Evolutionary conservation across 176 grass and related monocot genomes (phyloP).

Genomic region (Coix lacrymajobi): DNA sequence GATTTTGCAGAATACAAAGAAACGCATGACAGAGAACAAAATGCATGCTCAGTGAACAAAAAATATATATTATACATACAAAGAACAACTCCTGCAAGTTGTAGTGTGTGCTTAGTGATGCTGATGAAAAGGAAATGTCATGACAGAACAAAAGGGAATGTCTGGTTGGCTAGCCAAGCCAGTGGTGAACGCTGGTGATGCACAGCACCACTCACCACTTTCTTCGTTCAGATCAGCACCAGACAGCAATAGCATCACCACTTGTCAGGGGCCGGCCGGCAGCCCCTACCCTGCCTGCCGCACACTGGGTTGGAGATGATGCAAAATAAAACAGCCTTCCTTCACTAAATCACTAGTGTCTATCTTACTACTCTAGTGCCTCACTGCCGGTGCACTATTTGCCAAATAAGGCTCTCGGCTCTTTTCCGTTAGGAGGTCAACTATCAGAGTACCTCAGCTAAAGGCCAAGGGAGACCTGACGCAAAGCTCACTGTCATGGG

Average conservation of each 20-base stretch:
- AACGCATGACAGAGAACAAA: neutral
- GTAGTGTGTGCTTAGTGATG: neutral
- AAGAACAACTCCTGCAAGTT: neutral
- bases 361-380: slow-evolving; percentile 5
- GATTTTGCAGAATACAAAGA: neutral
- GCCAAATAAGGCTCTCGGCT: slow-evolving; percentile 24
- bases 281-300: neutral
- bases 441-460: slow-evolving; percentile 18
- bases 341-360: too few relatives aligned
- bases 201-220: slow-evolving; percentile 7
- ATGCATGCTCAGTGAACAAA: neutral
- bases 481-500: neutral
- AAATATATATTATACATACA: neutral
- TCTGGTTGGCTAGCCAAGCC: neutral
- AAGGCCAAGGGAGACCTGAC: slow-evolving; percentile 2
- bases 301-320: neutral
- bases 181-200: slow-evolving; percentile 17
- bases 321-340: neutral
- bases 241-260: neutral
- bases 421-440: slow-evolving; percentile 34
- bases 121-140: neutral
- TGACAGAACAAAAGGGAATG: neutral
- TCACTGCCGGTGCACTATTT: slow-evolving; percentile 16
- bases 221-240: neutral
- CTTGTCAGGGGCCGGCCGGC: too few relatives aligned